Evolutionary conservation across 495 filamentous ascomycete species (phyloP), one percentile per base, ranked within the genome.

Genomic region (Penicillium malachiteum): DNA sequence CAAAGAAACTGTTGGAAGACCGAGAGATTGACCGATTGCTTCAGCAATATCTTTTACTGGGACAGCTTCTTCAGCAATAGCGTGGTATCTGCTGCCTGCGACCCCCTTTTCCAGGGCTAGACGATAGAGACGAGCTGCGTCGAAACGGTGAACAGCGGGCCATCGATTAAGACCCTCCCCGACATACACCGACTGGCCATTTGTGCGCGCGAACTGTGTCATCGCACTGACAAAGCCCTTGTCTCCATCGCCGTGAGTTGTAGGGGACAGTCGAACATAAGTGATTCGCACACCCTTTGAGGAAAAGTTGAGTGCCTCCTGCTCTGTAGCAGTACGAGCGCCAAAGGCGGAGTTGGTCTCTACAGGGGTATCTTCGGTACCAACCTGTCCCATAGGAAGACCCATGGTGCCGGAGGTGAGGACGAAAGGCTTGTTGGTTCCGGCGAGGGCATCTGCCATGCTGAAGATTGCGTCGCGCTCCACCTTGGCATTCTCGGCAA

Each of bases 161-260:
- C 75, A 78, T 33, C 70, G 66, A 46, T 75, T 71, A 12, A 62
- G 50, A 0, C 78, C 79, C 7, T 74, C 68, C n/a, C 64, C 73
- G 12, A 81, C 50, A 56, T 79, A 82, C 2, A 65, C 59, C 0
- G 70, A 68, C 31, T 67, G 58, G 13, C 68, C 69, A 13, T 70
- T 71, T 9, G 62, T 39, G 0, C 53, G 56, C 3, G 75, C 78
- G 11, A 67, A 47, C 9, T 57, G 54, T 42, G 73, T 60, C 3
- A 77, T 53, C 50, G 50, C 53, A 1, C 66, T 44, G 2, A 72
- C 63, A 43, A 77, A 79, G 0, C 70, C 73, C 2, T 55, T 35
- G 33, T 73, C 72, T 1, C 62, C 71, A 1, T 70, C 63, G 1
- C 74, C 79, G 41, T 81, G 76, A 0, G 68, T 65, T 13, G 67